phyloP scores from a whole-genome alignment of 371 early-diverging fungal genomes.

The Mucor mucedo region DNA sequence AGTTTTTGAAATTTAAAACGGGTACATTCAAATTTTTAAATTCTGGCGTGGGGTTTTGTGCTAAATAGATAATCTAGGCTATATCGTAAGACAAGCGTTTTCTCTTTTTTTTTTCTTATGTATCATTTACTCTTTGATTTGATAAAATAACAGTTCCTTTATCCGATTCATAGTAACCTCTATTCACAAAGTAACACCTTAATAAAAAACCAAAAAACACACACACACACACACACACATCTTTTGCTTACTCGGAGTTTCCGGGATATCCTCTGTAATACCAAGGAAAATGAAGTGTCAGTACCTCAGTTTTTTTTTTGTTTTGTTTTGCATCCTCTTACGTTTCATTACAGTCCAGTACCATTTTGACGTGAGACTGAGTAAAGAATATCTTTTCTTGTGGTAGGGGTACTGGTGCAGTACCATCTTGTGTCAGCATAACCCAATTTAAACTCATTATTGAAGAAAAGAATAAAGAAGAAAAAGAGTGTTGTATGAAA shows the following conservation, averaged over 20 bases:
- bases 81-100: not conserved
- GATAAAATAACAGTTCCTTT: conserved; percentile 45
- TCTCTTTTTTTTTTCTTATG: not conserved
- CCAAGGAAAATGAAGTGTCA: not conserved
- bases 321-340: conserved; percentile 14
- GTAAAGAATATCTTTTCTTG: conserved; percentile 53
- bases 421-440: conserved; percentile 47
- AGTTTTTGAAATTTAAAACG: conserved; percentile 43
- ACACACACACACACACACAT: not conserved
- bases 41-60: conserved; percentile 21
- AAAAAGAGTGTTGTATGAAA: not conserved
- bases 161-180: conserved; percentile 38
- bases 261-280: conserved; percentile 45
- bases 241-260: conserved; percentile 32
- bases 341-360: conserved; percentile 44
- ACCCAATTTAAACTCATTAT: conserved; percentile 64
- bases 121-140: conserved; percentile 50
- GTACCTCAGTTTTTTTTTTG: not conserved
- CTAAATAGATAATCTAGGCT: conserved; percentile 45
- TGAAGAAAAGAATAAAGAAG: conserved; percentile 7
- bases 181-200: not conserved
- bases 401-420: conserved; percentile 50
- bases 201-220: not conserved
- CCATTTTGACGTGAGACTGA: conserved; percentile 39
- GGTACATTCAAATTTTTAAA: conserved; percentile 53